Evolutionary conservation across 805 yeast genomes (phyloP), one percentile per base, ranked within the genome.

Genomic region (Tetrapisispora taiwanensis): DNA sequence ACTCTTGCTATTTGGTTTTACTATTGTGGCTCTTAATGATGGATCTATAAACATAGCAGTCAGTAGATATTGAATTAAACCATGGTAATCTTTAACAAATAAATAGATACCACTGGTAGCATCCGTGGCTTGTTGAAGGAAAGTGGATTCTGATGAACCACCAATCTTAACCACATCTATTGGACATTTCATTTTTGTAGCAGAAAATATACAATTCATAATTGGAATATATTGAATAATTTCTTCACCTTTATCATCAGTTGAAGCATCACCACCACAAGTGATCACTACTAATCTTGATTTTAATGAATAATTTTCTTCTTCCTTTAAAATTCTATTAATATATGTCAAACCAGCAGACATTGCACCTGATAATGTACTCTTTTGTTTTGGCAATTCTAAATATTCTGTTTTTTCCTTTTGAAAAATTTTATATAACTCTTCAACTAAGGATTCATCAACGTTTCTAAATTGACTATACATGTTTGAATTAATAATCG

Each of bases 131-230:
- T 92, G 98, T 59, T 92, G 97, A 48, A 92, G 67, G 59, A 88
- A 90, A 2, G 94, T 84, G 1, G 94, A 79, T 49, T 77, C 77
- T 36, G 55, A 51, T 10, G 51, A 44, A 7, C 64, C 66, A 26
- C 66, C 66, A 26, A 92, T 67, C 56, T 89, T 88, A 48, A 95
- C 90, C 12, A 89, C 89, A 62, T 92, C 97, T 19, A 92, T 79
- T 2, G 96, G 84, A 15, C 89, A 77, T 53, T 79, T 81, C 83
- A 84, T 75, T 62, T 89, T 90, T 53, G 92, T 96, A 0, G 97
- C 95, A 0, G 97, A 90, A 66, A 92, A 92, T 27, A 92, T 90
- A 47, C 92, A 75, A 63, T 92, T 92, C 97, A 92, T 92, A 36
- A 87, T 80, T 4, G 97, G 84, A 36, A 90, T 85, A 61, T 92